Conservation (phyloP, 1,284 basidiomycete genomes). For the Apiotrichum mycotoxinovorans region DNA sequence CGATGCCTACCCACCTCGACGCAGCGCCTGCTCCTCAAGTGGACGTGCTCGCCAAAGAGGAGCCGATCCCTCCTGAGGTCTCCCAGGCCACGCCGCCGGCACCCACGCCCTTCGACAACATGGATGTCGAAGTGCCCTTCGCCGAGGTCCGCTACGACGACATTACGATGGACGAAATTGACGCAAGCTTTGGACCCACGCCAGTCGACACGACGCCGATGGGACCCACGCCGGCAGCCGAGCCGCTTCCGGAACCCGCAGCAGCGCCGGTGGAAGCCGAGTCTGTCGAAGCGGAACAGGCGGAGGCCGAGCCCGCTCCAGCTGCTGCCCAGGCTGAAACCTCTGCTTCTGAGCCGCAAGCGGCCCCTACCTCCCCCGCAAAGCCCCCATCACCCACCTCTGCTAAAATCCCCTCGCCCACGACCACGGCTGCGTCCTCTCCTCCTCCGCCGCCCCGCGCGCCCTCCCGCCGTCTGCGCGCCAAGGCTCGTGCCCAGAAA, state of each 20-base stretch:
- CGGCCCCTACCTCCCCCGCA: background rate
- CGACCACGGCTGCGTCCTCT: background rate
- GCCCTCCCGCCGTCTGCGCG: slow-evolving; percentile 21
- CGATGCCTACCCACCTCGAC: background rate
- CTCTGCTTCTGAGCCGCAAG: background rate
- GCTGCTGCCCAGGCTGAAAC: too few species aligned
- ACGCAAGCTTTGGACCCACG: background rate
- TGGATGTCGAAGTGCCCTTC: background rate
- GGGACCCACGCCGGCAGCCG: too few species aligned
- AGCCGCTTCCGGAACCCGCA: too few species aligned
- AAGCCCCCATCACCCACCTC: background rate
- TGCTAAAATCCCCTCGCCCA: background rate
- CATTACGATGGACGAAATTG: slow-evolving; percentile 4
- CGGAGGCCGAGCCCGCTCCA: too few species aligned
- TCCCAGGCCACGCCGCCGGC: background rate
- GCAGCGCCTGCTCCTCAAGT: background rate
- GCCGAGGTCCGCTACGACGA: background rate
- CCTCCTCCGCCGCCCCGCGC: slow-evolving; percentile 3
- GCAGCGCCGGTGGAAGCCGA: too few species aligned
- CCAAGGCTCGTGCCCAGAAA: slow-evolving; percentile 19
- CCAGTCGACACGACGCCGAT: background rate
- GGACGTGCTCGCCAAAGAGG: too few species aligned
- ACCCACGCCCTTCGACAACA: background rate
- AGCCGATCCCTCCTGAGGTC: too few species aligned
- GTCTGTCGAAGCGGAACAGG: too few species aligned